phyloP scores from a whole-genome alignment of 1,139 yeast genomes.

The Taphrina deformans region DNA sequence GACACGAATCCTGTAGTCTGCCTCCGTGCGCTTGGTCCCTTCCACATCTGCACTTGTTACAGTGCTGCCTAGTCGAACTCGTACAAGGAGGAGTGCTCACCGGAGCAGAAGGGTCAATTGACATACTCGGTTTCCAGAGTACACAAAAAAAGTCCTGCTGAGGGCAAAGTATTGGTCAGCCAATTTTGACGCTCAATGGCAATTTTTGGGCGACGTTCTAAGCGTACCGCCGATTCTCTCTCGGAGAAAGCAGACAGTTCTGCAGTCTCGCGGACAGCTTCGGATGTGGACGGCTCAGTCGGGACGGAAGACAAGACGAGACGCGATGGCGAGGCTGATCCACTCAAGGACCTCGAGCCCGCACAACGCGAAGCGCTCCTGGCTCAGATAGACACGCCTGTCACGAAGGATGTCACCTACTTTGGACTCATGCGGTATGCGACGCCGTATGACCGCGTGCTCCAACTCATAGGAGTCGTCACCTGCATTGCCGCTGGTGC shows the following conservation, averaged over 20 bases:
- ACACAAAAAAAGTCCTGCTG: too few relatives aligned
- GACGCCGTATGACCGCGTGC: conserved; percentile 9
- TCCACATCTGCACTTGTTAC: too few relatives aligned
- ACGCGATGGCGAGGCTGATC: conserved; percentile 10
- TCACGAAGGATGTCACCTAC: conserved; percentile 13
- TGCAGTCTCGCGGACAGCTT: neutral
- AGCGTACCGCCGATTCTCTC: neutral
- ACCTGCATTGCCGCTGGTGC: conserved; percentile 31
- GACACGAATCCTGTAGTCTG: too few relatives aligned
- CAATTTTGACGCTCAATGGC: neutral
- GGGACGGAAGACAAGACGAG: neutral
- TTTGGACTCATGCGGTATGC: conserved; percentile 30
- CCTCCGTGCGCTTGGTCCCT: too few relatives aligned
- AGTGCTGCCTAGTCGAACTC: too few relatives aligned
- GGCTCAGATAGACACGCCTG: conserved; percentile 25
- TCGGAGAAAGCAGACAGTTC: neutral
- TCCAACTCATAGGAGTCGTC: conserved; percentile 17
- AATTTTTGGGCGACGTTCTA: neutral
- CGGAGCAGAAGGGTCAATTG: too few relatives aligned
- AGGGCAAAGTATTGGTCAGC: too few relatives aligned
- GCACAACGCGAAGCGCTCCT: conserved; percentile 26
- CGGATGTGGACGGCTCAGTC: neutral
- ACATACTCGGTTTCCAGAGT: too few relatives aligned
- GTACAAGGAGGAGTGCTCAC: too few relatives aligned
- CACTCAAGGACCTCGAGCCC: conserved; percentile 7